phyloP scores from a whole-genome alignment of 129 eudicot species.

The Lonicera japonica region DNA sequence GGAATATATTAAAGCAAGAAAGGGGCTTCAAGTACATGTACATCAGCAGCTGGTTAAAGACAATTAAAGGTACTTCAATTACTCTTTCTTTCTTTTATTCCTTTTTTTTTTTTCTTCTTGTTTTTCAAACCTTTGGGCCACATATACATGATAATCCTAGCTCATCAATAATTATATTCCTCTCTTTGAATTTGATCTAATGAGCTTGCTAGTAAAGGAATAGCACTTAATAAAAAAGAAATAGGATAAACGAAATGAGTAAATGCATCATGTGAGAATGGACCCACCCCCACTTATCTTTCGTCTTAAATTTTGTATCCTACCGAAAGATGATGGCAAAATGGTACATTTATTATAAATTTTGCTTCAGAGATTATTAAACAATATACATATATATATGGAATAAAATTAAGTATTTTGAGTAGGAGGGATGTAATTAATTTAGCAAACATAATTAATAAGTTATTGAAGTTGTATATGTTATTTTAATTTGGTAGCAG shows the following conservation, averaged over 20 bases:
- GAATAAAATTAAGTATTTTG: too few species aligned
- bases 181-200: conserved; percentile 10
- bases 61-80: conserved; percentile 32
- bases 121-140: conserved; percentile 70
- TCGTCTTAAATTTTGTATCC: background rate
- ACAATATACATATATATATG: too few species aligned
- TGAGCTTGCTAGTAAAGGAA: background rate
- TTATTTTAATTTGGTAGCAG: too few species aligned
- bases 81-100: background rate
- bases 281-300: background rate
- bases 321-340: background rate
- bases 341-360: too few species aligned
- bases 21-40: conserved; percentile 57
- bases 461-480: too few species aligned
- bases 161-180: conserved; percentile 41
- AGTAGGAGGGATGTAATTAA: too few species aligned
- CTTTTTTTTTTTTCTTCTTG: conserved; percentile 11
- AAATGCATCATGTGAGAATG: background rate
- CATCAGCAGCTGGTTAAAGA: conserved; percentile 58
- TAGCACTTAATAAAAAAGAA: background rate
- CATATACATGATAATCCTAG: conserved; percentile 15
- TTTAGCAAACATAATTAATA: too few species aligned
- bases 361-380: too few species aligned
- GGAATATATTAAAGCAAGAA: conserved; percentile 68
- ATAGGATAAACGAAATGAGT: background rate